Conservation (phyloP, 2,329 filamentous ascomycete species). For the Fusarium sp. region DNA sequence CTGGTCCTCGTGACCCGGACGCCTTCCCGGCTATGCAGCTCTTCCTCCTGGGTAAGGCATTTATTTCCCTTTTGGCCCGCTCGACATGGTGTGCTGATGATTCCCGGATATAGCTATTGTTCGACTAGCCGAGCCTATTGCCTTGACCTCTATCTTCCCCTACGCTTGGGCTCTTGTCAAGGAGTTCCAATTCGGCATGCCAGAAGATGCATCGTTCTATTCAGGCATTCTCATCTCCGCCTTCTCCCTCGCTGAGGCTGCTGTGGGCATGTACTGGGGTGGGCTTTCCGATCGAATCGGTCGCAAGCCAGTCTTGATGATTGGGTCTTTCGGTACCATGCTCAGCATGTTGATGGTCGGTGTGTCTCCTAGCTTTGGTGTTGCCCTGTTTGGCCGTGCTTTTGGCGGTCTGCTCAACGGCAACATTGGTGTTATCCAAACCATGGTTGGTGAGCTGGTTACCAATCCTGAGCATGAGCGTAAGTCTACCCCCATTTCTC, state of each 20-base stretch:
- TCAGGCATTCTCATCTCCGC: constrained; percentile 88
- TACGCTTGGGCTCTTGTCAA: constrained; percentile 89
- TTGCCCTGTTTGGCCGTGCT: constrained; percentile 78
- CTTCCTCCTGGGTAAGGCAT: constrained; percentile 78
- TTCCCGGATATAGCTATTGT: constrained; percentile 75
- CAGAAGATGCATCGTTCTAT: constrained; percentile 84
- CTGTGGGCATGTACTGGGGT: constrained; percentile 91
- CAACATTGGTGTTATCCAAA: constrained; percentile 90
- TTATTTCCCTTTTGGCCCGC: constrained; percentile 65
- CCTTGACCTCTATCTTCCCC: constrained; percentile 91
- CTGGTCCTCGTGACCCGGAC: constrained; percentile 68
- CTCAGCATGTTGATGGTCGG: constrained; percentile 85
- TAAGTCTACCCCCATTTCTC: constrained; percentile 56
- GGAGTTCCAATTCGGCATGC: constrained; percentile 75
- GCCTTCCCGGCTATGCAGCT: constrained; percentile 85
- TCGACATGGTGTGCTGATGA: constrained; percentile 57
- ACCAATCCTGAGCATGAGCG: constrained; percentile 86
- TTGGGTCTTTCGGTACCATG: constrained; percentile 85
- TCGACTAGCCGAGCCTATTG: constrained; percentile 90
- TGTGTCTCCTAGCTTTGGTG: constrained; percentile 82
- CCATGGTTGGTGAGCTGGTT: constrained; percentile 90
- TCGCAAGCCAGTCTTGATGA: constrained; percentile 83
- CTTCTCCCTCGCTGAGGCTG: constrained; percentile 82
- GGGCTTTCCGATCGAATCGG: constrained; percentile 82
- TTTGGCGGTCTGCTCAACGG: constrained; percentile 87